Conservation (phyloP, 2,329 filamentous ascomycete genomes). For the Beauveria pseudobassiana region DNA sequence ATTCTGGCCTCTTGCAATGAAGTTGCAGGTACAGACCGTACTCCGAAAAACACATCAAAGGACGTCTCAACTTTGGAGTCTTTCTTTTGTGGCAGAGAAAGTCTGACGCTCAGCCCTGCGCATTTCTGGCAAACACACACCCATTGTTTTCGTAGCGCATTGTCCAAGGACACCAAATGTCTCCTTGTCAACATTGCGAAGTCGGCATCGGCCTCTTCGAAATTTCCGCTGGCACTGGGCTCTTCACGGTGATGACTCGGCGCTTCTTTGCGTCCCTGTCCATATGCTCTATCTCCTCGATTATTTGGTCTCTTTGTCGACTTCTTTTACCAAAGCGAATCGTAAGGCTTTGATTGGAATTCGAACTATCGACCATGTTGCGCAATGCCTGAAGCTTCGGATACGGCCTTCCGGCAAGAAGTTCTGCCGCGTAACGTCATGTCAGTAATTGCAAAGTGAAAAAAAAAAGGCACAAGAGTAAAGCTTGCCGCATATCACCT, state of each 20-base stretch:
- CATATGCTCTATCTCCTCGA: no score
- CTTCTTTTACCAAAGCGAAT: no score
- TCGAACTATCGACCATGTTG: no score
- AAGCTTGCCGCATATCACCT: no score
- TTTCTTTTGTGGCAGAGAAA: neutral
- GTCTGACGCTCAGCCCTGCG: neutral
- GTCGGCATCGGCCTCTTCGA: neutral
- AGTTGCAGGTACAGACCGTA: slow-evolving; percentile 13
- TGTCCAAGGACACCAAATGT: neutral
- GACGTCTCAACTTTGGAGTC: slow-evolving; percentile 3
- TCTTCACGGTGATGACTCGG: slow-evolving; percentile 22
- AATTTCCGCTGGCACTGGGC: slow-evolving; percentile 6
- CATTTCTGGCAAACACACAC: neutral
- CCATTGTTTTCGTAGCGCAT: neutral
- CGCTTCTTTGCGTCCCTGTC: slow-evolving; percentile 17
- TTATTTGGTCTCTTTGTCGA: no score
- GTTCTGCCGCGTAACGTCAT: no score
- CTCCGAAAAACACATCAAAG: slow-evolving; percentile 16
- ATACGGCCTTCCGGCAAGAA: no score
- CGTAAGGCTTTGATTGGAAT: no score
- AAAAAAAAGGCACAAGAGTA: no score
- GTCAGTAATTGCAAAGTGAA: no score
- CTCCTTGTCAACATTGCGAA: neutral
- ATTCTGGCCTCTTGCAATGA: slow-evolving; percentile 17
- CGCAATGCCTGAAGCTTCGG: no score